Evolutionary conservation across 768 basidiomycete genomes (phyloP).

Genomic region (Boletus rex-veris): DNA sequence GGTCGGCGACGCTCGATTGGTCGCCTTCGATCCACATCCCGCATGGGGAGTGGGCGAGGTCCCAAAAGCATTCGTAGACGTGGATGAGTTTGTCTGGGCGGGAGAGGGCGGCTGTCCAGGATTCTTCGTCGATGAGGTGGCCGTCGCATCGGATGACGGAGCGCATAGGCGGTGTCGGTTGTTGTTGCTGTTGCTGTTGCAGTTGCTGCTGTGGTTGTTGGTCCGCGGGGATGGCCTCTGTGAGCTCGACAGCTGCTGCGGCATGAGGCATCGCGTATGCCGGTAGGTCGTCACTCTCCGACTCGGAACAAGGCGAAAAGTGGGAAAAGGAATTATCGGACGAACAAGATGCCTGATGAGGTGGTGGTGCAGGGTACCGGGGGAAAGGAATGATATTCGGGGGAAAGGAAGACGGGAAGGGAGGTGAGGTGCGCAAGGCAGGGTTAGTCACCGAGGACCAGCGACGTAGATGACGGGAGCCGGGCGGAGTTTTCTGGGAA

Average conservation of each 20-base stretch:
- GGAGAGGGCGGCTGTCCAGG: constrained; percentile 22
- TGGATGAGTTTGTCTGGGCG: constrained; percentile 24
- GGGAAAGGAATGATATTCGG: constrained; percentile 15
- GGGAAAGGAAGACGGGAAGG: constrained; percentile 12
- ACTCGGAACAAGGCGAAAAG: constrained; percentile 22
- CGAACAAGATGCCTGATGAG: not conserved
- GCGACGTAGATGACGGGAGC: constrained; percentile 30
- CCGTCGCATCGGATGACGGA: constrained; percentile 26
- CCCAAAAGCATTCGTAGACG: constrained; percentile 33
- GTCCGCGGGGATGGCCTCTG: constrained; percentile 7
- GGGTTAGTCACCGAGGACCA: constrained; percentile 31
- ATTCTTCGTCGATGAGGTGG: constrained; percentile 26
- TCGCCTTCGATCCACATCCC: constrained; percentile 36
- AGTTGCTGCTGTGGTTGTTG: constrained; percentile 1
- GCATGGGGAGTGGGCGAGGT: constrained; percentile 21
- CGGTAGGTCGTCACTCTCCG: constrained; percentile 20
- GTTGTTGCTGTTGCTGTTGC: not conserved
- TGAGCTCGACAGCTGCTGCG: constrained; percentile 18
- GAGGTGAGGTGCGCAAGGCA: constrained; percentile 23
- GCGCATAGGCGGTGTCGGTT: constrained; percentile 7
- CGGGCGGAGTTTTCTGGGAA: constrained; percentile 26
- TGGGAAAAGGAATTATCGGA: constrained; percentile 12
- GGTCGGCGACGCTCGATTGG: constrained; percentile 32
- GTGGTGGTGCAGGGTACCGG: constrained; percentile 11
- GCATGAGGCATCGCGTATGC: constrained; percentile 14